These are phyloP conservation scores for Hanseniaspora gamundiae DNA, from an alignment of 1,139 yeast species.

Conservation along the genomic window DNA sequence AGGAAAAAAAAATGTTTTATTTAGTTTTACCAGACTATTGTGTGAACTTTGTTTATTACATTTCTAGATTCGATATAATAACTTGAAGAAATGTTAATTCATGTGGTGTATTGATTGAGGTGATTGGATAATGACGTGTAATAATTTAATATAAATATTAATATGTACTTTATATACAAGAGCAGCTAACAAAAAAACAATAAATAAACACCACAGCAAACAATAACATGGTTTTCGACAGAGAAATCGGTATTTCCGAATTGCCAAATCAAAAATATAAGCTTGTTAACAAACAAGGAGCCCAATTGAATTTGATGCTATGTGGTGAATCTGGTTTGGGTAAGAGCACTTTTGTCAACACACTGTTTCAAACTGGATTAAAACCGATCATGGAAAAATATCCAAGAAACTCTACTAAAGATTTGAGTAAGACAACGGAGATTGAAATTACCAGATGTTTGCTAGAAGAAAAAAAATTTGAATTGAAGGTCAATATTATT, in stretches of 20 bases:
- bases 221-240: background rate
- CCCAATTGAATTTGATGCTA: slow-evolving; percentile 83
- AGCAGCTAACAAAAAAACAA: background rate
- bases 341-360: slow-evolving; percentile 87
- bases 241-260: slow-evolving; percentile 64
- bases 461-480: slow-evolving; percentile 85
- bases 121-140: too few species aligned
- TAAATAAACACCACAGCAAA: background rate
- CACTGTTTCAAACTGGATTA: slow-evolving; percentile 59
- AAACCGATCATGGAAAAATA: slow-evolving; percentile 13
- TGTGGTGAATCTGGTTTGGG: slow-evolving; percentile 96
- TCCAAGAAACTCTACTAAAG: slow-evolving; percentile 14
- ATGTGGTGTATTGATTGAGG: too few species aligned
- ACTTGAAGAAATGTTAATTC: too few species aligned
- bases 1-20: background rate
- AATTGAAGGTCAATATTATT: slow-evolving; percentile 70
- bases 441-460: slow-evolving; percentile 84
- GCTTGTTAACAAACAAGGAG: slow-evolving; percentile 80
- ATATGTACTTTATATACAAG: background rate
- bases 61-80: too few species aligned
- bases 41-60: too few species aligned
- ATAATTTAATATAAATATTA: background rate
- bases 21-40: too few species aligned
- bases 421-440: slow-evolving; percentile 79
- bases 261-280: slow-evolving; percentile 93